These are phyloP conservation scores for Populus tomentosa DNA, from an alignment of 441 rosid species.

Conservation along the genomic window DNA sequence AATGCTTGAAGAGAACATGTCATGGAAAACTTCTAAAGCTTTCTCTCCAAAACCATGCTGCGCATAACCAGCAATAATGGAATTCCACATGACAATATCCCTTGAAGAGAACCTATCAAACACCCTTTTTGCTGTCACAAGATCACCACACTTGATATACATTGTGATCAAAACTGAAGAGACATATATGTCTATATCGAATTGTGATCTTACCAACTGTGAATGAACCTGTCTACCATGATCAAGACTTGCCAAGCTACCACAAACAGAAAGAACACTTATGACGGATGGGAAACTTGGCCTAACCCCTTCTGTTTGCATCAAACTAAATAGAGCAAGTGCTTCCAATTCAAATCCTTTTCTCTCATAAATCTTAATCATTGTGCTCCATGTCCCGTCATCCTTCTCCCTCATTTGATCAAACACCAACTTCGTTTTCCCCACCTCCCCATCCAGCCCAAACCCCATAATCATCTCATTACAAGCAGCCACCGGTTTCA, in stretches of 20 bases:
- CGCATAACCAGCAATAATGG: constrained; percentile 53
- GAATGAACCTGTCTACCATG: constrained; percentile 63
- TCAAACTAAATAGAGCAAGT: no score
- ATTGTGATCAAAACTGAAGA: constrained; percentile 61
- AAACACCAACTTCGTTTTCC: constrained; percentile 58
- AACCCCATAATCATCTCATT: constrained; percentile 55
- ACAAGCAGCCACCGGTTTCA: constrained; percentile 41
- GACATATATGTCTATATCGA: constrained; percentile 50
- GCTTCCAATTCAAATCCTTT: constrained; percentile 39
- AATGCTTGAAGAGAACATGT: constrained; percentile 41
- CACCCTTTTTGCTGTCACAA: constrained; percentile 39
- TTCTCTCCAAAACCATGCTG: constrained; percentile 58
- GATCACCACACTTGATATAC: constrained; percentile 62
- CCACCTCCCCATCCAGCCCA: constrained; percentile 41
- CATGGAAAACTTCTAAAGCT: constrained; percentile 42
- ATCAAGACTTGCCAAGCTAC: constrained; percentile 57
- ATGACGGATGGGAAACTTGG: no score
- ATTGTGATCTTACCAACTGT: constrained; percentile 43
- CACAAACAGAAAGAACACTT: constrained; percentile 43
- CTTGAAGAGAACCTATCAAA: constrained; percentile 44
- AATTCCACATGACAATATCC: constrained; percentile 69
- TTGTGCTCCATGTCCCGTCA: constrained; percentile 68
- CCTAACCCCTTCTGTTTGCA: no score
- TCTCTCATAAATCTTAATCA: constrained; percentile 53
- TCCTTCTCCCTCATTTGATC: constrained; percentile 60